phyloP scores from a whole-genome alignment of 345 rosid species.

The Eucalyptus grandis region DNA sequence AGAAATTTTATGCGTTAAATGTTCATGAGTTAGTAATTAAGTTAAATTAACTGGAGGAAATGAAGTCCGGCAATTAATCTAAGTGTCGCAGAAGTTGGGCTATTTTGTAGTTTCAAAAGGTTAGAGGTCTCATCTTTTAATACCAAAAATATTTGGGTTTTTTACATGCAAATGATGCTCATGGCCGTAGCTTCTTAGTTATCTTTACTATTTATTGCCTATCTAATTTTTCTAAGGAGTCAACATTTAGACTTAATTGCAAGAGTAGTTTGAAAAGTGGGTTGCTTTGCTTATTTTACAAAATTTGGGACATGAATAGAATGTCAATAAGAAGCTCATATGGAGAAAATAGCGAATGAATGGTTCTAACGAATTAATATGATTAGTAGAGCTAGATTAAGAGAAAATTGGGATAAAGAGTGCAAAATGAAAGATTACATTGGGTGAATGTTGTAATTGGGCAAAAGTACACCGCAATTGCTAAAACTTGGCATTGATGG shows the following conservation, averaged over 20 bases:
- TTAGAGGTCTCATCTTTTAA: not conserved
- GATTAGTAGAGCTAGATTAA: not conserved
- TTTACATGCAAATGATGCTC: not conserved
- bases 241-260: not conserved
- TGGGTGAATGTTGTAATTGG: not conserved
- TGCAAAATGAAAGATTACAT: not conserved
- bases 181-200: not conserved
- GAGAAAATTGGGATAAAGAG: not conserved
- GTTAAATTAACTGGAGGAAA: not conserved
- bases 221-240: not conserved
- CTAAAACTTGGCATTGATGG: accelerated
- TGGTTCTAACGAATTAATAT: too few relatives aligned
- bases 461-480: too few relatives aligned
- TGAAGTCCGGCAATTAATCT: not conserved
- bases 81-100: not conserved
- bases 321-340: not conserved
- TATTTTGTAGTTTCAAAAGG: not conserved
- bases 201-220: not conserved
- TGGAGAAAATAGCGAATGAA: not conserved
- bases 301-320: not conserved
- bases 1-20: not conserved
- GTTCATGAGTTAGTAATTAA: not conserved
- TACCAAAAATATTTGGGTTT: not conserved
- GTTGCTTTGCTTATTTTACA: not conserved
- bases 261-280: not conserved